Evolutionary conservation across 2,329 filamentous ascomycete genomes (phyloP), one percentile per base, ranked within the genome.

Genomic region (Beauveria brongniartii): DNA sequence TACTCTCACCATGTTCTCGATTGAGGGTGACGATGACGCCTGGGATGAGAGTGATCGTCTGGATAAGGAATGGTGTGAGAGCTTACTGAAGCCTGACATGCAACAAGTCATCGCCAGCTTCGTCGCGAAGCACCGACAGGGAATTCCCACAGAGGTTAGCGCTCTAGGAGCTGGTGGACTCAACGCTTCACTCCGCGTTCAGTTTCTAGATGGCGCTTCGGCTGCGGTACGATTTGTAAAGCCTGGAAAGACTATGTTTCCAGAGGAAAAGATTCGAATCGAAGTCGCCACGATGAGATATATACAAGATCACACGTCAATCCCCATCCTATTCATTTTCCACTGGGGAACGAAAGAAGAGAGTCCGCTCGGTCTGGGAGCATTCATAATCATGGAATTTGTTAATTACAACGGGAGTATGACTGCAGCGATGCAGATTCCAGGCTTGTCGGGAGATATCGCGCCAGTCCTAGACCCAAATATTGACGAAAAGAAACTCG

Each of bases 351-450:
- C 44, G 9, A 61, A n/a, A 22, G 56, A 63, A 10, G 61, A 64
- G 10, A 64, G 64, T n/a, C 61, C 62, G 1, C 50, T 63, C 14
- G 30, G 37, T 43, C 40, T 65, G 3, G 64, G 61, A 24, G 61
- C 52, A 1, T 65, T 65, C 7, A 62, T 64, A 12, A 55, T 64
- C 28, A 65, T 64, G 59, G 63, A 63, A 53, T 64, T 57, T 8
- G 60, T 65, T 1, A 59, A 63, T 5, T 54, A 51, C 37, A 30
- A 48, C 20, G 58, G 14, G 18, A 18, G 18, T 37, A 47, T 55
- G 37, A 37, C 44, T 41, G 12, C 37, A 16, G 48, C 47, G 48
- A 52, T 67, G 5, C 66, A 67, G 2, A n/a, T 16, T 8, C n/a
- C 55, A 10, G 30, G 30, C 2, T 30, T 16, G 6, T 26, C 7